phyloP scores from a whole-genome alignment of 805 yeast species.

The Yarrowia sp. region DNA sequence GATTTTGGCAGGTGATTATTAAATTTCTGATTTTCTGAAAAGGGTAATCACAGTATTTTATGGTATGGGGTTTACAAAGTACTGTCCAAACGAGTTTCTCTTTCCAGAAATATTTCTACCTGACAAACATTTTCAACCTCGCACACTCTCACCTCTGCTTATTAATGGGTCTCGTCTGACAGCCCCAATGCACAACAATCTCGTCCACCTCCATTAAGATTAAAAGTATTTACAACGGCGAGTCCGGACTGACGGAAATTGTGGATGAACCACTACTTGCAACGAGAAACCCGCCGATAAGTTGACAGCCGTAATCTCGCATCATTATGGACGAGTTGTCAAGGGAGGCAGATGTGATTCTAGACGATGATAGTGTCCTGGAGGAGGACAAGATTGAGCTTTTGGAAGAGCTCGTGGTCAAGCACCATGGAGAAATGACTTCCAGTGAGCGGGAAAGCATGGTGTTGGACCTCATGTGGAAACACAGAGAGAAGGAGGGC shows the following conservation, averaged over 20 bases:
- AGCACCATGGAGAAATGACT: slow-evolving; percentile 41
- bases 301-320: slow-evolving; percentile 9
- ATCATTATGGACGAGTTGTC: slow-evolving; percentile 28
- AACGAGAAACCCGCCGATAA: not conserved
- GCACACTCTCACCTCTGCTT: not conserved
- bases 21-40: too few relatives aligned
- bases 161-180: slow-evolving; percentile 2
- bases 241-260: slow-evolving; percentile 18
- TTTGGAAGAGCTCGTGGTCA: slow-evolving; percentile 50
- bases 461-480: slow-evolving; percentile 54
- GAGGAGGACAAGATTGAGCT: slow-evolving; percentile 55
- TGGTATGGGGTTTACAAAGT: too few relatives aligned
- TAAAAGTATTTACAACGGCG: slow-evolving; percentile 11
- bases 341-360: slow-evolving; percentile 48
- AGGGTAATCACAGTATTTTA: too few relatives aligned
- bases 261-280: slow-evolving; percentile 22
- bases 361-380: slow-evolving; percentile 47
- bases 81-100: not conserved
- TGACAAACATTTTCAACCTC: not conserved
- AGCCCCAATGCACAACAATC: slow-evolving; percentile 12
- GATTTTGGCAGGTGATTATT: not conserved
- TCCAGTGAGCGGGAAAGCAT: slow-evolving; percentile 50
- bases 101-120: not conserved
- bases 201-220: slow-evolving; percentile 19
- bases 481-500: slow-evolving; percentile 50